Conservation (phyloP, 257 asterid genomes). For the Coffea eugenioides region DNA sequence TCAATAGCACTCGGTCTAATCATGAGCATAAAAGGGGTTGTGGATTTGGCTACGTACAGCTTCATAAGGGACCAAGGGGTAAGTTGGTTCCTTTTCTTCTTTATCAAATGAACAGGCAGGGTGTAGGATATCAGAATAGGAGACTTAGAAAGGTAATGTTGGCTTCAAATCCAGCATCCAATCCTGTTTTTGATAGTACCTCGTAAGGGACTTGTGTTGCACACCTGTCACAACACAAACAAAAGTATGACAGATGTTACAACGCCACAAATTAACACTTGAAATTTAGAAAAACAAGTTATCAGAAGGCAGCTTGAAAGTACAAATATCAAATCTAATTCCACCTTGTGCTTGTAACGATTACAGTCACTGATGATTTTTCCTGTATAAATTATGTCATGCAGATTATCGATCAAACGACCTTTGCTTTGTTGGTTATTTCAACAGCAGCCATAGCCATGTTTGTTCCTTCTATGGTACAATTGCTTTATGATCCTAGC, state of each 20-base stretch:
- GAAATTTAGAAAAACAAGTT: background rate
- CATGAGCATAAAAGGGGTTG: constrained; percentile 30
- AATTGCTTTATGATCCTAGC: constrained; percentile 25
- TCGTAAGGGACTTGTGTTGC: background rate
- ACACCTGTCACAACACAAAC: background rate
- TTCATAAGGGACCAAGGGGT: constrained; percentile 22
- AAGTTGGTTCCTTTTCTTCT: background rate
- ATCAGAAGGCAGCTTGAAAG: background rate
- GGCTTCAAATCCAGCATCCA: background rate
- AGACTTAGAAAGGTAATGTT: background rate
- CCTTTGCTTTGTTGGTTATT: constrained; percentile 19
- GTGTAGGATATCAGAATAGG: background rate
- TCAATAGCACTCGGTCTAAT: constrained; percentile 29
- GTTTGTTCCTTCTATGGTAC: constrained; percentile 15
- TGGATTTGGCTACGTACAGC: constrained; percentile 24
- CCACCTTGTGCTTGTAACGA: no score
- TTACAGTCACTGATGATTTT: background rate
- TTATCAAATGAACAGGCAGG: background rate
- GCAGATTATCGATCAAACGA: constrained; percentile 15
- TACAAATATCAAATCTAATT: background rate
- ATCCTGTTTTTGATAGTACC: no score
- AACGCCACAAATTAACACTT: background rate
- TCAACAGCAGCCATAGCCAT: constrained; percentile 8
- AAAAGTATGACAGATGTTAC: no score
- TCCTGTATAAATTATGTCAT: no score